These are phyloP conservation scores for Diplocarpon rosae DNA, from an alignment of 2,329 filamentous ascomycete species.

Conservation along the genomic window DNA sequence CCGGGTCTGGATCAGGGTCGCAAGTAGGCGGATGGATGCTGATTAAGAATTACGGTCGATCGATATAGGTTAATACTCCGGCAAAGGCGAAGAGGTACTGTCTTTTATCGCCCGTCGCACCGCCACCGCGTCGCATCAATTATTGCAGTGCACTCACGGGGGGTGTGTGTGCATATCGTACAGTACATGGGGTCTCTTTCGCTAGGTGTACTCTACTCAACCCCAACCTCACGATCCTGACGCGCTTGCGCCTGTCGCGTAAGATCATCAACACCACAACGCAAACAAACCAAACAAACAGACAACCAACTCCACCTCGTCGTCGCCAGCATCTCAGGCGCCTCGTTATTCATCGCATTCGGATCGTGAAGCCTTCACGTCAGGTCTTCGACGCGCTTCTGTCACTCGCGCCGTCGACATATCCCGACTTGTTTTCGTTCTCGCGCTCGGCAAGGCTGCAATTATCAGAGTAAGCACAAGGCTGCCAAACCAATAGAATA, in stretches of 20 bases:
- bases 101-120: background rate
- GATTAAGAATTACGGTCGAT: too few relatives aligned
- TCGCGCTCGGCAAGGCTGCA: conserved; percentile 7
- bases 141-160: too few relatives aligned
- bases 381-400: conserved; percentile 9
- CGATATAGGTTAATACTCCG: too few relatives aligned
- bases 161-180: too few relatives aligned
- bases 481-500: conserved; percentile 7
- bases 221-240: conserved; percentile 3
- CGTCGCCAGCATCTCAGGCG: conserved; percentile 1
- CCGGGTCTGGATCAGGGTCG: too few relatives aligned
- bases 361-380: background rate
- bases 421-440: conserved; percentile 1
- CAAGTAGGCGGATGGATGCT: too few relatives aligned
- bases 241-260: conserved; percentile 7
- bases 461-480: conserved; percentile 10
- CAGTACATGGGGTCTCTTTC: conserved; percentile 16
- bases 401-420: conserved; percentile 6
- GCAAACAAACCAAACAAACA: background rate
- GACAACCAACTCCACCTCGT: background rate
- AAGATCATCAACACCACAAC: background rate
- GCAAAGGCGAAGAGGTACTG: too few relatives aligned
- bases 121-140: background rate
- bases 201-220: conserved; percentile 14
- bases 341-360: conserved; percentile 2